These are phyloP conservation scores for Cadophora sp. DNA, from an alignment of 2,329 filamentous ascomycete species.

Conservation along the genomic window DNA sequence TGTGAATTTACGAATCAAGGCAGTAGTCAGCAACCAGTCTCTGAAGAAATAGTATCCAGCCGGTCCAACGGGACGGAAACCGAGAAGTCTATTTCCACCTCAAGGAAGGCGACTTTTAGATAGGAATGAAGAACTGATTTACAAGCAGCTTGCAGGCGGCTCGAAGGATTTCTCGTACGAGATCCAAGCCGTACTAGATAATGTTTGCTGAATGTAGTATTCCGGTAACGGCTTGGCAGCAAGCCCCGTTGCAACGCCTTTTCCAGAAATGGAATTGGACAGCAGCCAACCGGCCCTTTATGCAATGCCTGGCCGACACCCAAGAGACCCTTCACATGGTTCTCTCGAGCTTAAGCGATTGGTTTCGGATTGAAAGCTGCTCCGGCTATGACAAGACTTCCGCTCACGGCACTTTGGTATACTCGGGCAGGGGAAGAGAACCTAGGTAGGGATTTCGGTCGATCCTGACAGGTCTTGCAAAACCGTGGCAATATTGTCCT, in stretches of 20 bases:
- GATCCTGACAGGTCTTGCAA: background rate
- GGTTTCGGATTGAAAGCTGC: background rate
- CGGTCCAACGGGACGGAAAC: background rate
- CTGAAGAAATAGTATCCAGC: background rate
- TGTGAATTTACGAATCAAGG: background rate
- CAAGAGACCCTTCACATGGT: background rate
- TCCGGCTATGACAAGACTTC: constrained; percentile 3
- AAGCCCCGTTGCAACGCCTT: background rate
- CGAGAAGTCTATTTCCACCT: background rate
- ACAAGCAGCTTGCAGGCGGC: constrained; percentile 1
- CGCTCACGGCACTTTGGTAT: background rate
- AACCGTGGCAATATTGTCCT: background rate
- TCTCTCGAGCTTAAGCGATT: background rate
- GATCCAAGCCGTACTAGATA: background rate
- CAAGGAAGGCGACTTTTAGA: background rate
- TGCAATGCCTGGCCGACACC: background rate
- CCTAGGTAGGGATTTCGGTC: constrained; percentile 7
- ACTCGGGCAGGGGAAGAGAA: background rate
- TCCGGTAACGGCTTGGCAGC: background rate
- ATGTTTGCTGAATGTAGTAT: background rate
- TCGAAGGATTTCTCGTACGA: background rate
- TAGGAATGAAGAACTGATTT: background rate
- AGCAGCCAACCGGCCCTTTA: background rate
- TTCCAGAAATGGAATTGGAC: background rate
- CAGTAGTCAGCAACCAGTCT: background rate